phyloP scores from a whole-genome alignment of 2,329 filamentous ascomycete genomes.

The Aspergillus sp. region DNA sequence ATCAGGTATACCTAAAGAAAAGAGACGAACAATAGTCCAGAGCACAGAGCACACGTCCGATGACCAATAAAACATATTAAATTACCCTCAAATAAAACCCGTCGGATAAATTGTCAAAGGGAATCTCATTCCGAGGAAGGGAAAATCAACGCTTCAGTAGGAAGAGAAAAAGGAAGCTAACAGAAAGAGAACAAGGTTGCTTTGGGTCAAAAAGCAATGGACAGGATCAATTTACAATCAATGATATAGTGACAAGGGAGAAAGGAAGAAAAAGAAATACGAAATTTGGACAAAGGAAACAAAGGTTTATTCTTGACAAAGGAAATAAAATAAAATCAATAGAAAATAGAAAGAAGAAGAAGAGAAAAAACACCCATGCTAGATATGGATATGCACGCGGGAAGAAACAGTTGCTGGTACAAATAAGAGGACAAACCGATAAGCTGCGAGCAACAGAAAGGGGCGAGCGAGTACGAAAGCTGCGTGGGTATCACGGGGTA shows the following conservation, averaged over 20 bases:
- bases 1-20: not conserved
- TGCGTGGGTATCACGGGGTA: slow-evolving; percentile 41
- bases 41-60: not conserved
- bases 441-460: slow-evolving; percentile 34
- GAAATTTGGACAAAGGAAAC: slow-evolving; percentile 23
- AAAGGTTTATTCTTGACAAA: slow-evolving; percentile 19
- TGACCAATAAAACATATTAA: slow-evolving; percentile 13
- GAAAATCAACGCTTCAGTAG: not conserved
- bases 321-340: slow-evolving; percentile 6
- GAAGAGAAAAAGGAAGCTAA: slow-evolving; percentile 6
- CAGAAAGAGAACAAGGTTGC: slow-evolving; percentile 3
- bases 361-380: slow-evolving; percentile 28
- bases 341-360: slow-evolving; percentile 9
- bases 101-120: slow-evolving; percentile 5
- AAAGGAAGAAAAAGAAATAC: slow-evolving; percentile 6
- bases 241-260: slow-evolving; percentile 17
- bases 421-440: slow-evolving; percentile 32
- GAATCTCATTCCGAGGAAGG: slow-evolving; percentile 1
- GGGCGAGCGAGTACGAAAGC: slow-evolving; percentile 24
- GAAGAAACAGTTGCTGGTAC: slow-evolving; percentile 24
- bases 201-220: slow-evolving; percentile 4
- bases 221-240: slow-evolving; percentile 18
- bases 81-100: slow-evolving; percentile 16
- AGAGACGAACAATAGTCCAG: not conserved
- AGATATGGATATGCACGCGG: slow-evolving; percentile 34